Conservation (phyloP, 2,329 filamentous ascomycete species). For the Parasarocladium wereldwijsianum region DNA sequence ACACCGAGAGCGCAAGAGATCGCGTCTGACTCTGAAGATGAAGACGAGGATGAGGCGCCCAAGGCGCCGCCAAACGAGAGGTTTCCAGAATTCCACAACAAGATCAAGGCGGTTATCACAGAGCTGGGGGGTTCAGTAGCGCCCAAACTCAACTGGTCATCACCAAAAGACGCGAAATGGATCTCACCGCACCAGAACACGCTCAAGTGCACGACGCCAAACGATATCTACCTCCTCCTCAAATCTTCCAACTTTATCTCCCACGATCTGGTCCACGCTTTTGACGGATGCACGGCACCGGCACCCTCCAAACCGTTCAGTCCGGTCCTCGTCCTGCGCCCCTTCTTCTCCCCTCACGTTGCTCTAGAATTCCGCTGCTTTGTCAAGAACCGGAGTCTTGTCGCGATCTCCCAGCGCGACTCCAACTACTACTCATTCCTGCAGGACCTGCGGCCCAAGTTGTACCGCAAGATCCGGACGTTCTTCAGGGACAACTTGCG, state of each 20-base stretch:
- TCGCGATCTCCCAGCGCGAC: slow-evolving; percentile 80
- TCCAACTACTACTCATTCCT: slow-evolving; percentile 84
- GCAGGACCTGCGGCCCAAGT: slow-evolving; percentile 41
- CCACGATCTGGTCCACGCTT: slow-evolving; percentile 86
- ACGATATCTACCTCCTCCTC: slow-evolving; percentile 84
- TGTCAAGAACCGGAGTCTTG: slow-evolving; percentile 64
- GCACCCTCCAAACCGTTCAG: slow-evolving; percentile 35
- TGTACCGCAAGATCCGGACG: slow-evolving; percentile 53
- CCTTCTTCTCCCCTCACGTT: slow-evolving; percentile 78
- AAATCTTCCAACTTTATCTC: slow-evolving; percentile 93
- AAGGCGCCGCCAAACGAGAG: slow-evolving; percentile 35
- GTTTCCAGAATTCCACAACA: slow-evolving; percentile 59
- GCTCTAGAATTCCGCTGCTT: slow-evolving; percentile 93
- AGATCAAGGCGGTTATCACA: slow-evolving; percentile 61
- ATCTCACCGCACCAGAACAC: slow-evolving; percentile 75
- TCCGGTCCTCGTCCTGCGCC: slow-evolving; percentile 72
- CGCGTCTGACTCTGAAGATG: slow-evolving; percentile 32
- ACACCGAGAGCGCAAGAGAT: slow-evolving; percentile 18
- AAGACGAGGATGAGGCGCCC: slow-evolving; percentile 29
- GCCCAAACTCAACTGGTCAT: slow-evolving; percentile 95
- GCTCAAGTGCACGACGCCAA: slow-evolving; percentile 75
- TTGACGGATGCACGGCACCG: slow-evolving; percentile 48
- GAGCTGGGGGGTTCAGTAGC: slow-evolving; percentile 76
- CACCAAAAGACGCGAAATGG: slow-evolving; percentile 91
- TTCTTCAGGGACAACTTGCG: slow-evolving; percentile 67